phyloP scores from a whole-genome alignment of 2,329 filamentous ascomycete species.

The Colletotrichum tropicicola region DNA sequence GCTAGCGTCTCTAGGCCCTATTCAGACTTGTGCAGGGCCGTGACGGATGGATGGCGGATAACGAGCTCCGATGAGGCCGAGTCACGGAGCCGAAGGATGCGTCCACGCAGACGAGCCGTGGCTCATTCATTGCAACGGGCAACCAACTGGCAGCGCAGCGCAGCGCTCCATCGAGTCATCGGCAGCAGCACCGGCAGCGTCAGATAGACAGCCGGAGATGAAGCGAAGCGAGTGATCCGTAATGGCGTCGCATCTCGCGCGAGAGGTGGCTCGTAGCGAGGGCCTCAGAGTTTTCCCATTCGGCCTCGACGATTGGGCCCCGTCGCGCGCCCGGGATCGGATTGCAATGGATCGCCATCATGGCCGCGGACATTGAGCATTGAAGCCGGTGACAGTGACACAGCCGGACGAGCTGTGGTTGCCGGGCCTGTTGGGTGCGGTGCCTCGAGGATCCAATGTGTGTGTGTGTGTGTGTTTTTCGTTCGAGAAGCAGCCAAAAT shows the following conservation, averaged over 20 bases:
- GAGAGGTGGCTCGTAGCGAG: neutral
- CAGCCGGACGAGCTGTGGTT: no score
- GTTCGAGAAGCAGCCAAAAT: constrained; percentile 13
- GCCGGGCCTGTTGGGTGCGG: no score
- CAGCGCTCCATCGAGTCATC: neutral
- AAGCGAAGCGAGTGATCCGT: neutral
- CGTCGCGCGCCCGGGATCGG: no score
- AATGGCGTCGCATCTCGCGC: neutral
- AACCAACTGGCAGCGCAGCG: no score
- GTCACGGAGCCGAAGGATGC: neutral
- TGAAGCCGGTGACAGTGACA: no score
- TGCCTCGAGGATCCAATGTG: no score
- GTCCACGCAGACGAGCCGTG: no score
- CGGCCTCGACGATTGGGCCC: no score
- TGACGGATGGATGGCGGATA: neutral
- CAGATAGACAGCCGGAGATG: neutral
- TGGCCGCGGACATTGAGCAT: no score
- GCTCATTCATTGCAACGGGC: no score
- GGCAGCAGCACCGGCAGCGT: neutral
- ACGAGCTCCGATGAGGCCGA: neutral
- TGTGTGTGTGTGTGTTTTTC: no score
- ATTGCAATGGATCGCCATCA: no score
- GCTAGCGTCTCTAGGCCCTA: neutral
- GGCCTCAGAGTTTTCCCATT: neutral
- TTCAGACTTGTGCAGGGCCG: neutral